Conservation (phyloP, 352 stramenopile genomes). For the Globisporangium barbulae region DNA sequence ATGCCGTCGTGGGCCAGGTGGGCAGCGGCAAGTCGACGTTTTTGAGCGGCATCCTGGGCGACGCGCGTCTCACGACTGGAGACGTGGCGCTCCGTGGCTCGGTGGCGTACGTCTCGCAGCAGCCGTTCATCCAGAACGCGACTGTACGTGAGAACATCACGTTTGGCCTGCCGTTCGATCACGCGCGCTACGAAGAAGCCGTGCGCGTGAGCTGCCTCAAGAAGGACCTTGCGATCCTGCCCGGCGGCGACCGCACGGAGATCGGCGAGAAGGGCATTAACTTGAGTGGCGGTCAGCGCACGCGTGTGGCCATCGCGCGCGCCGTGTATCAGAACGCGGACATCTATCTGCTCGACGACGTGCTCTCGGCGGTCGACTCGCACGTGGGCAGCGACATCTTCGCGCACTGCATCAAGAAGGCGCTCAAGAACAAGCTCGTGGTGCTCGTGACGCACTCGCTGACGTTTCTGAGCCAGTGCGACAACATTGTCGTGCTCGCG, state of each 20-base stretch:
- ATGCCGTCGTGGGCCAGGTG: constrained; percentile 59
- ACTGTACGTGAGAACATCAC: constrained; percentile 96
- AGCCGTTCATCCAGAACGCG: constrained; percentile 96
- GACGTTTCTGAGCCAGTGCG: constrained; percentile 50
- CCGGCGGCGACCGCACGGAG: constrained; percentile 90
- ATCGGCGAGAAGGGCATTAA: constrained; percentile 97
- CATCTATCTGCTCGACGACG: constrained; percentile 94
- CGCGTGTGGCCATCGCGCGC: constrained; percentile 72
- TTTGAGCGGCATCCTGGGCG: constrained; percentile 53
- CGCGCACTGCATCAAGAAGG: constrained; percentile 49
- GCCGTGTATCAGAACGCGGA: constrained; percentile 79
- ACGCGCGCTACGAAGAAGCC: constrained; percentile 49
- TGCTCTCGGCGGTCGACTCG: constrained; percentile 92
- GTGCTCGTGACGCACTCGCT: constrained; percentile 78
- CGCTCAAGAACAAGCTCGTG: constrained; percentile 77
- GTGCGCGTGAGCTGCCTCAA: constrained; percentile 49
- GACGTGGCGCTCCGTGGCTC: constrained; percentile 74
- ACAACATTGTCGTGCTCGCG: constrained; percentile 56
- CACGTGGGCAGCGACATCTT: constrained; percentile 95
- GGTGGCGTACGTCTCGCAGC: constrained; percentile 93
- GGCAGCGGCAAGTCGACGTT: constrained; percentile 74
- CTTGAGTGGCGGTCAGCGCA: constrained; percentile 93
- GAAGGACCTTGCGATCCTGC: constrained; percentile 50
- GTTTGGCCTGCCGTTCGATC: constrained; percentile 83
- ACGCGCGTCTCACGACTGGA: constrained; percentile 48